Evolutionary conservation across 2,329 filamentous ascomycete species (phyloP).

Genomic region (Cadophora malorum): DNA sequence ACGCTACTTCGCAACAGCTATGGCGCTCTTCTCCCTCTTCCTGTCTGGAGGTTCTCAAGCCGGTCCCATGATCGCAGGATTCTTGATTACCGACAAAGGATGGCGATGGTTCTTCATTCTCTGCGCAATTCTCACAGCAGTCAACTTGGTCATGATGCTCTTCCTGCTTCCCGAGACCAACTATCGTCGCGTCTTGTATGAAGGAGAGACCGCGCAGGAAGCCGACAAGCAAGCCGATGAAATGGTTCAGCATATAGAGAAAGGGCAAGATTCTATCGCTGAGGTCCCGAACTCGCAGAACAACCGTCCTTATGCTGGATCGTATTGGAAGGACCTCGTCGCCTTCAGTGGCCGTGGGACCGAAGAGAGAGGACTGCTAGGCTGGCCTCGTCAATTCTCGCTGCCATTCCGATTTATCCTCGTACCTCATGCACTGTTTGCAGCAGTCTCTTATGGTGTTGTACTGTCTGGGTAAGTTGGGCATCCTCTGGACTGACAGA

Average conservation of each 20-base stretch:
- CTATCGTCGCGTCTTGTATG: slow-evolving; percentile 39
- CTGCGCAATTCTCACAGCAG: slow-evolving; percentile 43
- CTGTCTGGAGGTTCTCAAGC: slow-evolving; percentile 47
- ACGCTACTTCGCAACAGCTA: slow-evolving; percentile 38
- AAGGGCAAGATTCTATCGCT: neutral
- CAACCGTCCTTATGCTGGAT: slow-evolving; percentile 37
- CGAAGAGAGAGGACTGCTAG: slow-evolving; percentile 30
- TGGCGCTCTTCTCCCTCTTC: slow-evolving; percentile 46
- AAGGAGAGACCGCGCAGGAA: slow-evolving; percentile 39
- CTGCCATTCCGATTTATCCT: slow-evolving; percentile 38
- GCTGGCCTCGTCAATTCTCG: slow-evolving; percentile 35
- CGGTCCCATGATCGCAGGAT: slow-evolving; percentile 47
- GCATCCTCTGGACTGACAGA: too few species aligned
- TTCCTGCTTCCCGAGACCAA: slow-evolving; percentile 48
- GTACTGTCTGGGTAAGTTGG: slow-evolving; percentile 34
- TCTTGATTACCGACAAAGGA: slow-evolving; percentile 44
- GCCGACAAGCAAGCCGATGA: slow-evolving; percentile 36
- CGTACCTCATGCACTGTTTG: slow-evolving; percentile 34
- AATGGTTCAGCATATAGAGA: slow-evolving; percentile 30
- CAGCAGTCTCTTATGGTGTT: slow-evolving; percentile 34
- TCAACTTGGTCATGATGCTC: slow-evolving; percentile 44
- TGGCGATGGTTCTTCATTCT: slow-evolving; percentile 50
- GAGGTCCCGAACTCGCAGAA: slow-evolving; percentile 18
- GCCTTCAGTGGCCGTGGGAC: slow-evolving; percentile 37
- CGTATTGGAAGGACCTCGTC: slow-evolving; percentile 44